These are phyloP conservation scores for Cardamine resedifolia DNA, from an alignment of 345 rosid species.

Conservation along the genomic window DNA sequence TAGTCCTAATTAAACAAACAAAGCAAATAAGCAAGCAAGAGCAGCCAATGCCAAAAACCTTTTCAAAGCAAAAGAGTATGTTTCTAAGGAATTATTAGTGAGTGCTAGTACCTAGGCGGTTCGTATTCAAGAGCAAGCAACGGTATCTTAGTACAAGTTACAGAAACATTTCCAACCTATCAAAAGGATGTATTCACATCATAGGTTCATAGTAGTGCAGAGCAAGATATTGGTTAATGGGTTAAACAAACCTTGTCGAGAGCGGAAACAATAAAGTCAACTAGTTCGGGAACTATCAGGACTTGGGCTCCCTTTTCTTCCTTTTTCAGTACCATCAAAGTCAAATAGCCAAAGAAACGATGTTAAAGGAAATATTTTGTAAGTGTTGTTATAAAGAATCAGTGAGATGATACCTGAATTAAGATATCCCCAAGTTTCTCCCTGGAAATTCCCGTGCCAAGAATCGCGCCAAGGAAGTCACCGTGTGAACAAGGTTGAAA, in stretches of 20 bases:
- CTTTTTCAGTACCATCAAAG: conserved; percentile 54
- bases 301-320: conserved; percentile 87
- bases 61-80: not conserved
- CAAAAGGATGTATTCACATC: conserved; percentile 4
- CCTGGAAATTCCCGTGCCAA: conserved; percentile 84
- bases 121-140: conserved; percentile 80
- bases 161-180: conserved; percentile 86
- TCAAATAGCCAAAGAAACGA: conserved; percentile 4
- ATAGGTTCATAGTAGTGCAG: conserved; percentile 4
- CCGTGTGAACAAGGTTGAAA: conserved; percentile 86
- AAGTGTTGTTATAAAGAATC: not conserved
- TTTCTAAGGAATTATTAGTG: not conserved
- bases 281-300: conserved; percentile 84
- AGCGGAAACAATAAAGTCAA: conserved; percentile 66
- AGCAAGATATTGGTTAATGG: not conserved
- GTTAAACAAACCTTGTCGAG: conserved; percentile 65
- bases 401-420: conserved; percentile 61
- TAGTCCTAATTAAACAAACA: conserved; percentile 54
- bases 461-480: conserved; percentile 91
- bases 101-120: conserved; percentile 66
- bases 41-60: not conserved
- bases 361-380: not conserved
- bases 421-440: conserved; percentile 90
- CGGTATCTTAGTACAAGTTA: conserved; percentile 75
- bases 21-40: not conserved